phyloP scores from a whole-genome alignment of 2,329 filamentous ascomycete genomes.

The Penicillium sp. region DNA sequence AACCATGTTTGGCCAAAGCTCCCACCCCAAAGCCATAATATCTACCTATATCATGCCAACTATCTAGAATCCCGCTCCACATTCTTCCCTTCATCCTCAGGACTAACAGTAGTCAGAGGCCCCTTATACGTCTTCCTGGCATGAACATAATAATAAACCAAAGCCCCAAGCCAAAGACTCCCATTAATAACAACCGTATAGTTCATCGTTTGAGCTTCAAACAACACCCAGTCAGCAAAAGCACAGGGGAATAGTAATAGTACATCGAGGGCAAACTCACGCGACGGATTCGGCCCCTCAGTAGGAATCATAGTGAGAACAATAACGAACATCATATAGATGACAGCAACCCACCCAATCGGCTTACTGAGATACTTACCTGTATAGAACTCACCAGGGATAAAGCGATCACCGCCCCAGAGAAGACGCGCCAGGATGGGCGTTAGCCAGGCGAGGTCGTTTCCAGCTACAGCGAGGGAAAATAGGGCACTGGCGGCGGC shows the following conservation, averaged over 20 bases:
- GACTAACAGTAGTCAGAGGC: conserved; percentile 56
- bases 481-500: conserved; percentile 58
- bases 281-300: conserved; percentile 52
- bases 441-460: conserved; percentile 58
- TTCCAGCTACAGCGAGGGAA: conserved; percentile 52
- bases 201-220: conserved; percentile 52
- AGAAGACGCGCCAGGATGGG: conserved; percentile 57
- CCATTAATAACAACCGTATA: conserved; percentile 61
- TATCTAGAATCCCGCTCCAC: background rate
- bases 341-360: conserved; percentile 53
- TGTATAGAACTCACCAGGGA: conserved; percentile 58
- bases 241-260: background rate
- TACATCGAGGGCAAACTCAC: conserved; percentile 25
- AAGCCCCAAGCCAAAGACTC: conserved; percentile 54
- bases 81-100: conserved; percentile 17
- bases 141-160: conserved; percentile 56
- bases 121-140: conserved; percentile 61
- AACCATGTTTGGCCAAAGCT: background rate
- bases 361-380: conserved; percentile 50
- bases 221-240: background rate
- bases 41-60: background rate
- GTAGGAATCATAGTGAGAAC: conserved; percentile 58
- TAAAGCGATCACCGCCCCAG: conserved; percentile 58
- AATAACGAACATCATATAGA: conserved; percentile 56
- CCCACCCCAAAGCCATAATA: background rate